Conservation (phyloP, 2,329 filamentous ascomycete species). For the Aspergillus niger region DNA sequence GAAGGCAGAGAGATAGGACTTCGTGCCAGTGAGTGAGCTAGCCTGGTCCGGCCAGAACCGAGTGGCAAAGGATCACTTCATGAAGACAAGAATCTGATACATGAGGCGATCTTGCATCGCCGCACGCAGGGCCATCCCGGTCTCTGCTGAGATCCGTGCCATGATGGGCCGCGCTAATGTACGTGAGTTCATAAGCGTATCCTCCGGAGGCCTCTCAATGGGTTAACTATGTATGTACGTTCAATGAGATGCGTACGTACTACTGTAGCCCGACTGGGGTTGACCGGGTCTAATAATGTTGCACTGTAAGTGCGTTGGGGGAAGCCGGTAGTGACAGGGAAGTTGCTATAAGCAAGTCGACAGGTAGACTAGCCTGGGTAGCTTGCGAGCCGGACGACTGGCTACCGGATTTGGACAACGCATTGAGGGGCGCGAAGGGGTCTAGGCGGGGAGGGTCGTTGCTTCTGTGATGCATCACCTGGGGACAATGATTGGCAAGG, state of each 20-base stretch:
- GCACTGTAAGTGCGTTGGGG: conserved; percentile 3
- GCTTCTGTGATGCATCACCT: conserved; percentile 6
- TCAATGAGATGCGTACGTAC: conserved; percentile 4
- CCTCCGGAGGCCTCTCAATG: not conserved
- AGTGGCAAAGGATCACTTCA: not conserved
- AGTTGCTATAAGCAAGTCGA: conserved; percentile 6
- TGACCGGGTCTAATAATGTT: conserved; percentile 2
- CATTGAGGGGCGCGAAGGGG: conserved; percentile 5
- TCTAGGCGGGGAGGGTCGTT: conserved; percentile 7
- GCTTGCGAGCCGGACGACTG: not conserved
- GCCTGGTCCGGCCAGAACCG: conserved; percentile 1
- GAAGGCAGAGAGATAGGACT: not conserved
- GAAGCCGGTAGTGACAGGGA: conserved; percentile 9
- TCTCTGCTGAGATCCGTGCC: conserved; percentile 5
- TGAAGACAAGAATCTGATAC: conserved; percentile 8
- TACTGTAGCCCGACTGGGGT: conserved; percentile 5
- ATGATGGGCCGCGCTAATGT: conserved; percentile 8
- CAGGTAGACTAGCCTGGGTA: conserved; percentile 6
- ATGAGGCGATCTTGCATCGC: conserved; percentile 11
- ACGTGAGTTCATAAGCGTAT: not conserved
- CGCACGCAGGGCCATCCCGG: conserved; percentile 9
- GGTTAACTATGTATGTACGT: not conserved
- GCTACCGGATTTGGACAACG: conserved; percentile 6
- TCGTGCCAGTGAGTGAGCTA: not conserved
- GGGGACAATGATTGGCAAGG: not conserved